Base-by-base conservation (phyloP, 1,284 basidiomycete genomes). In the Calocybe gambosa region DNA sequence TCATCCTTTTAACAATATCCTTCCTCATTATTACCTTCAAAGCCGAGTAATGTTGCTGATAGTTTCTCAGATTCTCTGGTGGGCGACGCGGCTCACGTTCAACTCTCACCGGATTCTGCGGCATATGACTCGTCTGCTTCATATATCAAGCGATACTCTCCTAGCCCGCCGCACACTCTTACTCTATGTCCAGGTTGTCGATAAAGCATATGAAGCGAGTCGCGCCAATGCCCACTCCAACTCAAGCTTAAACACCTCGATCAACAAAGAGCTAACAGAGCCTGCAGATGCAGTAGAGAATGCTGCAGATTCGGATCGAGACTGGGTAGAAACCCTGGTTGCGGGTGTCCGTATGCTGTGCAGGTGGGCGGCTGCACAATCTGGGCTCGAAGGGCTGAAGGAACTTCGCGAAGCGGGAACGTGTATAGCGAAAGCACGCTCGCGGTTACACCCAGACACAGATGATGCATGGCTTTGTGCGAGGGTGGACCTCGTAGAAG, bases 81-180 rank as follows among this genome's bases (percentile, higher is more conserved):
- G 91, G 89, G 85, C 90, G 1, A 93, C 89, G 7, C 82, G 84
- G 15, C 75, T 92, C 18, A 96, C 93, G 0, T 95, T 96, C 71
- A 93, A 95, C 59, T 93, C 89, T 0, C 85, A 85, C 54, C 78
- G 82, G 6, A 70, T 95, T 12, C 77, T 90, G 47, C 82, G 92
- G 0, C 89, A 94, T 62, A 83, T 95, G 70, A 78, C 80, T 12
- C 81, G 83, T 1, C 65, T 93, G 0, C 68, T 89, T 6, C 76
- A 81, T 42, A 72, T 82, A 5, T 72, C 78, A 0, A 83, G 82
- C 3, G 83, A 89, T 50, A 63, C 69, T 6, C 59, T 70, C 7
- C 77, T 93, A 19, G 89, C 92, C 1, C 80, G 78, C 53, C 80
- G 88, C 23, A 86, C 85, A 0, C 73, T 95, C 39, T 74, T 78